Conservation (phyloP, 2,329 filamentous ascomycete genomes). For the Chaetomiaceae sp. region DNA sequence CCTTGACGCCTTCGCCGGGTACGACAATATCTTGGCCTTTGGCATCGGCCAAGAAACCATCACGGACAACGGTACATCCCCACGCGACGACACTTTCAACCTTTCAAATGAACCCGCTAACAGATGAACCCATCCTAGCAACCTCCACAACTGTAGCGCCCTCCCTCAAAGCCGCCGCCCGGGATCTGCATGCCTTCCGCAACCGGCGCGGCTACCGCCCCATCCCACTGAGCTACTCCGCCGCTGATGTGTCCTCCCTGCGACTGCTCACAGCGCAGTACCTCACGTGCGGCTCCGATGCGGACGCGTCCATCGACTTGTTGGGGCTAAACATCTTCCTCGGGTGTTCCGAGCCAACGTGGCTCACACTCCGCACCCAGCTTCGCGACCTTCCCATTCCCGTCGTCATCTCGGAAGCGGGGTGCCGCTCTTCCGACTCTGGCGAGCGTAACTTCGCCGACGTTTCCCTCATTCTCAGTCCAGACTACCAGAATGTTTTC, state of each 20-base stretch:
- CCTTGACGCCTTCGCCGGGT: slow-evolving; percentile 11
- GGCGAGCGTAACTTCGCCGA: slow-evolving; percentile 4
- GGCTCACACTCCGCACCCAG: background rate
- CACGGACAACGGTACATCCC: background rate
- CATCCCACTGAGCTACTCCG: slow-evolving; percentile 16
- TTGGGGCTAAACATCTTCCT: slow-evolving; percentile 16
- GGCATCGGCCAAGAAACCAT: slow-evolving; percentile 16
- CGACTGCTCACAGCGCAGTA: slow-evolving; percentile 10
- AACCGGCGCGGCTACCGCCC: slow-evolving; percentile 7
- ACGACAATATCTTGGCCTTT: slow-evolving; percentile 10
- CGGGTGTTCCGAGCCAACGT: background rate
- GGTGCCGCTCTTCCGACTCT: background rate
- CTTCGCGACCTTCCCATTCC: background rate
- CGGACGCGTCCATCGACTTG: slow-evolving; percentile 5
- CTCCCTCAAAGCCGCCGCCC: slow-evolving; percentile 14
- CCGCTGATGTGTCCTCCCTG: slow-evolving; percentile 4
- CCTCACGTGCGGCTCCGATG: slow-evolving; percentile 9
- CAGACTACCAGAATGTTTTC: slow-evolving; percentile 3
- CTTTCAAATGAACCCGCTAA: background rate
- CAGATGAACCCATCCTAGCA: background rate
- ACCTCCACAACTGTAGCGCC: slow-evolving; percentile 7
- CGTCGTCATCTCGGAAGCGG: slow-evolving; percentile 12
- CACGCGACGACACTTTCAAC: too few species aligned
- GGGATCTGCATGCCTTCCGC: slow-evolving; percentile 15
- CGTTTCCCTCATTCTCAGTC: background rate